These are phyloP conservation scores for Jatropha curcas DNA, from an alignment of 345 rosid species.

Conservation along the genomic window DNA sequence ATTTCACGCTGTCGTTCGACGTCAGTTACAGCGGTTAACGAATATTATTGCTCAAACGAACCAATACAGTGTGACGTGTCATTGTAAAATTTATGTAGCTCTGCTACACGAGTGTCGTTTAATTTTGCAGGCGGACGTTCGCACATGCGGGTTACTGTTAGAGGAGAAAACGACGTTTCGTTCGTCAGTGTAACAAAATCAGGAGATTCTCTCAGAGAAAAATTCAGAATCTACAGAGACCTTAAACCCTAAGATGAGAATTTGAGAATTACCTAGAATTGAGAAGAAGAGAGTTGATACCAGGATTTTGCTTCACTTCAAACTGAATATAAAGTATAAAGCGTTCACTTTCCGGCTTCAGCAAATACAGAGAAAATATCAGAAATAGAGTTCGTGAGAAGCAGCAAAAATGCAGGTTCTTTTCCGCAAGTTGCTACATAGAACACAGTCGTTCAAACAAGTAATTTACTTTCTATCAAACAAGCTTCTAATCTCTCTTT, in stretches of 20 bases:
- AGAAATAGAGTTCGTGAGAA: background rate
- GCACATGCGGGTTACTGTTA: no score
- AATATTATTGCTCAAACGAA: no score
- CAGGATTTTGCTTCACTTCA: background rate
- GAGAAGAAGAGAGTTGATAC: background rate
- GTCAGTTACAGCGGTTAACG: no score
- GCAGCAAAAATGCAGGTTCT: slow-evolving; percentile 21
- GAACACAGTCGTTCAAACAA: slow-evolving; percentile 7
- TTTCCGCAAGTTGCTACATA: slow-evolving; percentile 12
- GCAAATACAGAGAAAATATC: background rate
- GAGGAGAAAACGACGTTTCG: no score
- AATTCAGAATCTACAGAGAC: background rate
- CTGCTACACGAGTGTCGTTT: no score
- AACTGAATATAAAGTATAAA: background rate
- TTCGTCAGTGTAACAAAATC: no score
- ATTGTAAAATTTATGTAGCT: no score
- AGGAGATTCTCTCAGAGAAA: no score
- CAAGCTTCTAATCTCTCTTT: background rate
- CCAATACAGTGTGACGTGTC: no score
- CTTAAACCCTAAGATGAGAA: slow-evolving; percentile 16
- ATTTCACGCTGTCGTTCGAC: no score
- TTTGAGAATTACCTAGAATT: background rate
- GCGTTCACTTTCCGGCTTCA: background rate
- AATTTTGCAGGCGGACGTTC: no score
- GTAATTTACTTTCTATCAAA: slow-evolving; percentile 4